Percentiles rank a stretch among this genome's conserved stretches.
phyloP scores from a whole-genome alignment of 2,329 filamentous ascomycete species.

The Fusarium staphyleae region DNA sequence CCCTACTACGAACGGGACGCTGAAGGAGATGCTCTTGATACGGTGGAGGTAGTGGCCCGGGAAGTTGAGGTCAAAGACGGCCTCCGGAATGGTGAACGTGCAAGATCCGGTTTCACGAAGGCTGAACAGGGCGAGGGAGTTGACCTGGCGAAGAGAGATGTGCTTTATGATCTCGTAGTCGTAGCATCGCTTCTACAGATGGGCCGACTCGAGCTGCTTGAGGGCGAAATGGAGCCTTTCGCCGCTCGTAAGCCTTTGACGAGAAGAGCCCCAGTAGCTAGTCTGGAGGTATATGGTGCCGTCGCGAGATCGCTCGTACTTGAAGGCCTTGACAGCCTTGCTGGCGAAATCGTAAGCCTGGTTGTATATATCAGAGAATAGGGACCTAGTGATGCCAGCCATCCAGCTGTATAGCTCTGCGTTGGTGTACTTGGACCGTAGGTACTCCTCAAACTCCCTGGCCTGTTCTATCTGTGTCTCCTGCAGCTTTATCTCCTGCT shows the following conservation, averaged over 20 bases:
- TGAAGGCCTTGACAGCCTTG: no score
- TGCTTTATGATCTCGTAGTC: constrained; percentile 14
- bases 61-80: constrained; percentile 49
- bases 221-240: constrained; percentile 3
- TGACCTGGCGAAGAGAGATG: constrained; percentile 5
- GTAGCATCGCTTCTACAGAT: background rate
- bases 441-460: no score
- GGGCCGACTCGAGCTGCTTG: constrained; percentile 2
- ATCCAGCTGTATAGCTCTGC: no score
- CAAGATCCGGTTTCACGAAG: background rate
- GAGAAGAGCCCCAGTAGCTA: background rate
- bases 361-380: no score
- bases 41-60: constrained; percentile 51
- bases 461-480: no score
- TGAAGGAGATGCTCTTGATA: constrained; percentile 44
- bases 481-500: no score
- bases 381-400: no score
- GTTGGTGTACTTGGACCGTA: no score
- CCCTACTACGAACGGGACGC: constrained; percentile 43
- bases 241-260: background rate
- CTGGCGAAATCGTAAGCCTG: no score
- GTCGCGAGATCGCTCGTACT: no score
- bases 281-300: no score
- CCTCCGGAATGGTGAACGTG: constrained; percentile 35
- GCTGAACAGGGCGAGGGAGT: background rate